Evolutionary conservation across 108 stramenopile species (phyloP).

Genomic region (Stephanodiscus triporus): DNA sequence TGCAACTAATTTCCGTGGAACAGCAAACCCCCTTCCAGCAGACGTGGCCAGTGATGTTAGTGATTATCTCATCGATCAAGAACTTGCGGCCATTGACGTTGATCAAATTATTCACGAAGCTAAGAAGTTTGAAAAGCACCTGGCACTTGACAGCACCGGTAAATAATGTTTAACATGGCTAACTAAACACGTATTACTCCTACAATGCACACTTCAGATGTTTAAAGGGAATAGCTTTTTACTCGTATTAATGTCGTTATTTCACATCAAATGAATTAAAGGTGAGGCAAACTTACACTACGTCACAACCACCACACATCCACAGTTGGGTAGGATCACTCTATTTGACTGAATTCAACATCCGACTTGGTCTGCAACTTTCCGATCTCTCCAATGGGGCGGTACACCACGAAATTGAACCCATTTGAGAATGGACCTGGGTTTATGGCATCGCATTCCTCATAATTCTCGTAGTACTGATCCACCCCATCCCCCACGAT

Average conservation of each 20-base stretch:
- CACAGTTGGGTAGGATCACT: neutral
- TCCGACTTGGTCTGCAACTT: constrained; percentile 43
- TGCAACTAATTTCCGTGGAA: constrained; percentile 42
- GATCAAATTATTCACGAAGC: constrained; percentile 15
- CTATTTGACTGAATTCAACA: constrained; percentile 54
- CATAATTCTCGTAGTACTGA: constrained; percentile 60
- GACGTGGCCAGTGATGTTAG: constrained; percentile 48
- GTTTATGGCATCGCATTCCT: constrained; percentile 61
- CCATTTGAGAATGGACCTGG: constrained; percentile 58
- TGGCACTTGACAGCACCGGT: neutral
- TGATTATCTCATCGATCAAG: constrained; percentile 52
- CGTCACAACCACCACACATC: neutral
- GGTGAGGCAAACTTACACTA: neutral
- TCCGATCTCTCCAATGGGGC: constrained; percentile 42
- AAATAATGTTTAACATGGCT: neutral
- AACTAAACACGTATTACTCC: too few relatives aligned
- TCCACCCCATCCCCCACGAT: constrained; percentile 67
- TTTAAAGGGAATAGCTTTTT: neutral
- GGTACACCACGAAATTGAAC: constrained; percentile 62
- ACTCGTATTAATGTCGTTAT: neutral
- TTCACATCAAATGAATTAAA: neutral
- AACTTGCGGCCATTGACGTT: constrained; percentile 38
- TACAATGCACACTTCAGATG: neutral
- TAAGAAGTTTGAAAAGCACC: neutral
- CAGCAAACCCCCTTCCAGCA: constrained; percentile 23